phyloP scores from a whole-genome alignment of 495 filamentous ascomycete genomes.

The Cercophora scortea region DNA sequence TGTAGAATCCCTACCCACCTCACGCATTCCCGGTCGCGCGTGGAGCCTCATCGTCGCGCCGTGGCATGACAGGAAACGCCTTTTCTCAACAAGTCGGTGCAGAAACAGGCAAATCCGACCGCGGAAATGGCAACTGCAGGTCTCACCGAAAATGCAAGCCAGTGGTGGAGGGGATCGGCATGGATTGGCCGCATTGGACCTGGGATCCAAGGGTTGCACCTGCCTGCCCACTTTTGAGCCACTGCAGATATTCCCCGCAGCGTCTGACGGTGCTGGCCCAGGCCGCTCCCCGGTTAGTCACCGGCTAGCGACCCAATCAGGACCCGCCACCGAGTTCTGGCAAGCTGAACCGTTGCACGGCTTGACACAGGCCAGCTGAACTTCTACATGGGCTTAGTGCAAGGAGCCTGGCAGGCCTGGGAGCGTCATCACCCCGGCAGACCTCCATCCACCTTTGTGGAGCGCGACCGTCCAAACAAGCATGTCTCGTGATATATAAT shows the following conservation, averaged over 20 bases:
- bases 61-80: not conserved
- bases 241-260: not conserved
- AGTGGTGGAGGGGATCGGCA: not conserved
- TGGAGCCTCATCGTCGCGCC: not conserved
- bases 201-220: too few relatives aligned
- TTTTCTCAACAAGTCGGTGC: not conserved
- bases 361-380: constrained; percentile 12
- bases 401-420: too few relatives aligned
- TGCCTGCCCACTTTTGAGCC: not conserved
- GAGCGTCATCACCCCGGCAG: too few relatives aligned
- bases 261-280: not conserved
- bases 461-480: too few relatives aligned
- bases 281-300: not conserved
- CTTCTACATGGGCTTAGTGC: not conserved
- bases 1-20: not conserved
- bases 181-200: not conserved
- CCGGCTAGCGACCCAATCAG: constrained; percentile 9
- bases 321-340: not conserved
- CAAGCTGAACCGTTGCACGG: constrained; percentile 15
- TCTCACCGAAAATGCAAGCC: constrained; percentile 5
- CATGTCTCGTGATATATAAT: too few relatives aligned
- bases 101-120: not conserved
- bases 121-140: not conserved
- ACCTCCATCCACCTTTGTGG: too few relatives aligned
- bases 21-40: too few relatives aligned